Conservation (phyloP, 2,329 filamentous ascomycete species). For the Hortaea sp. region DNA sequence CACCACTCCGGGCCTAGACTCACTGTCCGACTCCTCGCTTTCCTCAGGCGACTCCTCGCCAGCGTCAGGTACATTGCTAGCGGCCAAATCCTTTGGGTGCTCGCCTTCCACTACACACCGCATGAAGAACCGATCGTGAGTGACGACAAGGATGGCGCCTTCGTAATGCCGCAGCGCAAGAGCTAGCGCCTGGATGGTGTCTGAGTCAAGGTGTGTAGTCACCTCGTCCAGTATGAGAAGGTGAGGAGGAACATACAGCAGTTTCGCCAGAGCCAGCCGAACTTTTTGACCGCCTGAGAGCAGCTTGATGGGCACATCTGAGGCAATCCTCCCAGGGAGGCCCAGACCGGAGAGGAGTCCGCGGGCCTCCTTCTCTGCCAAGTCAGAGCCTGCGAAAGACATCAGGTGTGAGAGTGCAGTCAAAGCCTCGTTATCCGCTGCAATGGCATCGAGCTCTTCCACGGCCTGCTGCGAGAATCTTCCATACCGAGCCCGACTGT, state of each 20-base stretch:
- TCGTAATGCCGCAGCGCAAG: constrained; percentile 57
- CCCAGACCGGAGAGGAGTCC: too few relatives aligned
- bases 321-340: too few relatives aligned
- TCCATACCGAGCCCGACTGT: too few relatives aligned
- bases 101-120: constrained; percentile 60
- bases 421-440: too few relatives aligned
- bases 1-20: too few relatives aligned
- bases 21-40: not conserved
- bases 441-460: too few relatives aligned
- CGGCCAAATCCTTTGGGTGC: constrained; percentile 5
- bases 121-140: constrained; percentile 75
- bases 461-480: too few relatives aligned
- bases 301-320: constrained; percentile 61
- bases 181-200: constrained; percentile 65
- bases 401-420: too few relatives aligned
- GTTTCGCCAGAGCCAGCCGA: constrained; percentile 53
- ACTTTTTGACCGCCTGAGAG: constrained; percentile 70
- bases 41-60: not conserved
- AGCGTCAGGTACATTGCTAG: not conserved
- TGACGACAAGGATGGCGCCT: constrained; percentile 67
- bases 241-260: constrained; percentile 61
- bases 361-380: too few relatives aligned
- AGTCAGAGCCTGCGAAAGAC: too few relatives aligned
- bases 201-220: constrained; percentile 75
- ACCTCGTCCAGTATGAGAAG: constrained; percentile 70